phyloP scores from a whole-genome alignment of 192 early-diverging fungal species.

The Entomortierella beljakovae region DNA sequence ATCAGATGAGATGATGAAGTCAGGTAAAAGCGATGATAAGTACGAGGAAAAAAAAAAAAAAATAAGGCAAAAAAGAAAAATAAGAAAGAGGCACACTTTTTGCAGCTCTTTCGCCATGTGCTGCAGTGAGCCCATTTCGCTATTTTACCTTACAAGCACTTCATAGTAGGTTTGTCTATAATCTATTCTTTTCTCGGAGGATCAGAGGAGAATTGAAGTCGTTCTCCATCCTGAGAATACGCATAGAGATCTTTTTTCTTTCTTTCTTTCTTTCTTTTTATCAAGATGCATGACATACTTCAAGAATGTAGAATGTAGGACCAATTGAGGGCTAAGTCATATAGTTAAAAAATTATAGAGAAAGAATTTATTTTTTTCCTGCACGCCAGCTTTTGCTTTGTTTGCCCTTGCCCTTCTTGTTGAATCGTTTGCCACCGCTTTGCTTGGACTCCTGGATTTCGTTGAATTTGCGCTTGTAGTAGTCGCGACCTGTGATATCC shows the following conservation, averaged over 20 bases:
- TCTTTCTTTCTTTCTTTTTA: no score
- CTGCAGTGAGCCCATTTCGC: not conserved
- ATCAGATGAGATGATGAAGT: constrained; percentile 5
- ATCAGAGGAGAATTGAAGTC: no score
- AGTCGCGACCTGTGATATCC: constrained; percentile 75
- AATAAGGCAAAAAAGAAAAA: not conserved
- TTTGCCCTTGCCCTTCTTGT: constrained; percentile 63
- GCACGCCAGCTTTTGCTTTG: constrained; percentile 59
- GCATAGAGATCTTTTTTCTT: no score
- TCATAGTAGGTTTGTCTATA: no score
- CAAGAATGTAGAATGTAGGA: not conserved
- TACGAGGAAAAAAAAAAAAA: not conserved
- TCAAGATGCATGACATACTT: not conserved
- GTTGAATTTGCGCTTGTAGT: constrained; percentile 89
- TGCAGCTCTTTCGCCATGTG: not conserved
- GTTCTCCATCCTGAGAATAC: no score
- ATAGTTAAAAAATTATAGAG: not conserved
- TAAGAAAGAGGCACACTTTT: no score
- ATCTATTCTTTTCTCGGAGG: no score
- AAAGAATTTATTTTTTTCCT: constrained; percentile 20
- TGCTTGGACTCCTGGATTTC: constrained; percentile 77
- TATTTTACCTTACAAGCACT: no score
- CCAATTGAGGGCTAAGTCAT: no score
- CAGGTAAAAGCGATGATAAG: constrained; percentile 9
- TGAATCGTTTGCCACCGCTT: constrained; percentile 64